Conservation (phyloP, 2,329 filamentous ascomycete species). For the Biscogniauxia mediterranea region DNA sequence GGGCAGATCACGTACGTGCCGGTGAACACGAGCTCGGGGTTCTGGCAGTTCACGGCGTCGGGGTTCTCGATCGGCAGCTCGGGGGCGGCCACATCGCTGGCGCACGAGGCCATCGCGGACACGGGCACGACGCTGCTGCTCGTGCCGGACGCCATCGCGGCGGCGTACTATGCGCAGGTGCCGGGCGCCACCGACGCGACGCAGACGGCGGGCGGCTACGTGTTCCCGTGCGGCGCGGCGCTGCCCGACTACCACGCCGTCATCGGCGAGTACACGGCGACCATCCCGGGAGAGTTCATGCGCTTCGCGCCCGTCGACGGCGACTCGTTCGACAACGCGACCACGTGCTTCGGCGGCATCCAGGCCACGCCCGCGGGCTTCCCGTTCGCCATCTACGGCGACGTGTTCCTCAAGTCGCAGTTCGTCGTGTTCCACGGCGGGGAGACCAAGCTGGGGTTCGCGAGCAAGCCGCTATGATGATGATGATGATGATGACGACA, state of each 20-base stretch:
- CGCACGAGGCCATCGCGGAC: slow-evolving; percentile 47
- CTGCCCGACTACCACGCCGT: slow-evolving; percentile 40
- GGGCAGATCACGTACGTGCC: slow-evolving; percentile 56
- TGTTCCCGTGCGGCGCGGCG: slow-evolving; percentile 52
- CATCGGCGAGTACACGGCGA: slow-evolving; percentile 26
- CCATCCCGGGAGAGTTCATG: slow-evolving; percentile 37
- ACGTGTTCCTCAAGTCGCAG: slow-evolving; percentile 68
- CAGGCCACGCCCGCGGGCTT: slow-evolving; percentile 55
- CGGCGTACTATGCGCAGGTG: slow-evolving; percentile 58
- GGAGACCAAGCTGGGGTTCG: slow-evolving; percentile 47
- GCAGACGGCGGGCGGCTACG: slow-evolving; percentile 50
- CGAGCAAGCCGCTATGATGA: slow-evolving; percentile 34
- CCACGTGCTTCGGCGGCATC: slow-evolving; percentile 63
- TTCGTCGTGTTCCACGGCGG: slow-evolving; percentile 62
- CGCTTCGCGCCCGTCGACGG: slow-evolving; percentile 46
- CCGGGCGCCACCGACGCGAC: slow-evolving; percentile 43
- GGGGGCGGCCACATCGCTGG: slow-evolving; percentile 6
- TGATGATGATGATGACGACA: too few species aligned
- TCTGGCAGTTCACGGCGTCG: slow-evolving; percentile 60
- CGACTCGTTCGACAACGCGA: slow-evolving; percentile 50
- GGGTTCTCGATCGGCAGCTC: slow-evolving; percentile 51
- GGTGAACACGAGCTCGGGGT: slow-evolving; percentile 56
- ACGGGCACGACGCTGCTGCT: slow-evolving; percentile 67
- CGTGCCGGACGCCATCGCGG: slow-evolving; percentile 49
- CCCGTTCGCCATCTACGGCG: slow-evolving; percentile 64